Evolutionary conservation across 139 green algal species (phyloP).

Genomic region (Nannochloris sp.): DNA sequence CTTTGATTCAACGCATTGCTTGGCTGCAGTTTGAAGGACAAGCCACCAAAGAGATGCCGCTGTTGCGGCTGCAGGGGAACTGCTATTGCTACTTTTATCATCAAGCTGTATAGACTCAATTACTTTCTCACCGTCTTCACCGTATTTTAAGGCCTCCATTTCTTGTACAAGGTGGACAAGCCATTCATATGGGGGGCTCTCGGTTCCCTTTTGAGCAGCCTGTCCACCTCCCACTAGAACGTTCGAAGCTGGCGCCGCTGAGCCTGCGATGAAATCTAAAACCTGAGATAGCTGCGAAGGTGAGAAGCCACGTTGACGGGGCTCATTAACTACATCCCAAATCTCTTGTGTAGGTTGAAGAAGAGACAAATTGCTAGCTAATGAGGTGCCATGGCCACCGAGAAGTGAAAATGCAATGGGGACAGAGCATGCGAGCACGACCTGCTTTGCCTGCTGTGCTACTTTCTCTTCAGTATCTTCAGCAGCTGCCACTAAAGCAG

Average conservation of each 20-base stretch:
- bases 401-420: not conserved
- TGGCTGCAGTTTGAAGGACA: conserved; percentile 45
- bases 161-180: conserved; percentile 10
- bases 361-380: too few species aligned
- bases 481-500: not conserved
- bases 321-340: too few species aligned
- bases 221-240: not conserved
- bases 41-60: conserved; percentile 25
- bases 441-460: not conserved
- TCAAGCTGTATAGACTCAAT: not conserved
- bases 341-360: too few species aligned
- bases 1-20: conserved; percentile 30
- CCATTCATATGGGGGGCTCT: not conserved
- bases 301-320: conserved; percentile 12
- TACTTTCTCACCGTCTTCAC: conserved; percentile 4
- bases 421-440: not conserved
- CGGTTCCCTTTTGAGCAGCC: not conserved
- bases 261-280: conserved; percentile 29
- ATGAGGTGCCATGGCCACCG: not conserved
- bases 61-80: too few species aligned
- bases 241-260: conserved; percentile 19
- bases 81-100: too few species aligned
- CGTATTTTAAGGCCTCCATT: not conserved
- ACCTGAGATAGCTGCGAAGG: conserved; percentile 37
- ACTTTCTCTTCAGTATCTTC: not conserved